Conservation (phyloP, 768 basidiomycete species). For the Xerocomus spinulosus region DNA sequence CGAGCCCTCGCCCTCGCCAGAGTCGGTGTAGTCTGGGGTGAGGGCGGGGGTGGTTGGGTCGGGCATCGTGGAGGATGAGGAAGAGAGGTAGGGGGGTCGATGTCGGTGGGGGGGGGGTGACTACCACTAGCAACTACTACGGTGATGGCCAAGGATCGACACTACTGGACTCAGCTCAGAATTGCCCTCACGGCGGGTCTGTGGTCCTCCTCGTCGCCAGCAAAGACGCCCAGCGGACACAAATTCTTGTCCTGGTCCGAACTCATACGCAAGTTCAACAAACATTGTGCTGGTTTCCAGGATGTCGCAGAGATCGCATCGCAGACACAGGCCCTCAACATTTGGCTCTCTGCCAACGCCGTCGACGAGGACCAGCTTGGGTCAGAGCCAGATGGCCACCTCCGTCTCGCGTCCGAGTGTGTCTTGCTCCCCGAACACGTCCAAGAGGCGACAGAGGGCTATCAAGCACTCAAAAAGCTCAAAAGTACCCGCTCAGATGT, state of each 20-base stretch:
- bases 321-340: conserved; percentile 59
- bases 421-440: conserved; percentile 48
- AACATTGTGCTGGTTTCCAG: conserved; percentile 62
- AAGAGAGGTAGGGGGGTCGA: conserved; percentile 16
- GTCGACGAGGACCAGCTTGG: conserved; percentile 56
- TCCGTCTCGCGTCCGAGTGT: conserved; percentile 51
- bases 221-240: conserved; percentile 50
- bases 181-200: conserved; percentile 65
- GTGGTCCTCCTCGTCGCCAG: conserved; percentile 63
- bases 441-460: conserved; percentile 54
- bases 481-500: conserved; percentile 54
- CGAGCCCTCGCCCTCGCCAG: conserved; percentile 40
- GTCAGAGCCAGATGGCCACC: conserved; percentile 32
- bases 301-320: conserved; percentile 64
- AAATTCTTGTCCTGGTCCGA: conserved; percentile 70
- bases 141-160: conserved; percentile 57
- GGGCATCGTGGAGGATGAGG: conserved; percentile 21
- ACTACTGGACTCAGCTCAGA: conserved; percentile 78
- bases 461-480: conserved; percentile 49
- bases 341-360: conserved; percentile 48
- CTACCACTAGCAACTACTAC: conserved; percentile 1
- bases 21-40: conserved; percentile 60
- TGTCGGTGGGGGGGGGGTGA: neutral
- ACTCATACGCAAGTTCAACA: conserved; percentile 81
- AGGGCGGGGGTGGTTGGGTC: conserved; percentile 47